Evolutionary conservation across 768 basidiomycete species (phyloP), one percentile per base, ranked within the genome.

Genomic region (Coprinopsis sp.): DNA sequence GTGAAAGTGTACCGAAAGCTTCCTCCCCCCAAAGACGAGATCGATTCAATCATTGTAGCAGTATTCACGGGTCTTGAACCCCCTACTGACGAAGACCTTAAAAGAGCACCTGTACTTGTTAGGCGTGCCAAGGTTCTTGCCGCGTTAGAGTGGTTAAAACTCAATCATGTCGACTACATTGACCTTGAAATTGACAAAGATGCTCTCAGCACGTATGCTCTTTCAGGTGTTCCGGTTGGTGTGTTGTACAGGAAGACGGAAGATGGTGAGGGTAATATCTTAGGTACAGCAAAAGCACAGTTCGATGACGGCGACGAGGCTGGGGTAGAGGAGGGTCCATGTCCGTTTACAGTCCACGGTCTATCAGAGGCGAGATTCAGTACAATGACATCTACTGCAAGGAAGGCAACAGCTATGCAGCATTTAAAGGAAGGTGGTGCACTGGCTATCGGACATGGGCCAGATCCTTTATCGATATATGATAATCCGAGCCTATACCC

Each of bases 271-370:
- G 46, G 52, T 36, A 46, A 48, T 18, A 56, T 56, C 33, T 54
- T 61, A 27, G 44, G 42, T 18, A 47, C 60, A 16, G 63, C 58
- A 37, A 61, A 50, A 10, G 52, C 52, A 16, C 58, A 57, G 44
- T 54, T 56, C 2, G 41, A 59, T 56, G 62, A 68, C 34, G 46
- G 40, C 2, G 47, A 50, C 2, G 62, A 68, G 22, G n/a, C n/a
- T n/a, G 64, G 67, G n/a, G 53, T 54, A 8, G 37, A 51, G 16
- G 38, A 44, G 3, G 69, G 68, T 3, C 44, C 49, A 5, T 70
- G 68, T 54, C 51, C 67, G 0, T 70, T 73, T 49, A 54, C 59
- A 8, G 68, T 73, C 5, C 65, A 71, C 58, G 64, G 66, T 7
- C 18, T 73, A 0, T 61, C 60, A 16, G 66, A 57, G 1, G 55